phyloP scores from a whole-genome alignment of 768 basidiomycete species.

The Auriscalpium microsporum region DNA sequence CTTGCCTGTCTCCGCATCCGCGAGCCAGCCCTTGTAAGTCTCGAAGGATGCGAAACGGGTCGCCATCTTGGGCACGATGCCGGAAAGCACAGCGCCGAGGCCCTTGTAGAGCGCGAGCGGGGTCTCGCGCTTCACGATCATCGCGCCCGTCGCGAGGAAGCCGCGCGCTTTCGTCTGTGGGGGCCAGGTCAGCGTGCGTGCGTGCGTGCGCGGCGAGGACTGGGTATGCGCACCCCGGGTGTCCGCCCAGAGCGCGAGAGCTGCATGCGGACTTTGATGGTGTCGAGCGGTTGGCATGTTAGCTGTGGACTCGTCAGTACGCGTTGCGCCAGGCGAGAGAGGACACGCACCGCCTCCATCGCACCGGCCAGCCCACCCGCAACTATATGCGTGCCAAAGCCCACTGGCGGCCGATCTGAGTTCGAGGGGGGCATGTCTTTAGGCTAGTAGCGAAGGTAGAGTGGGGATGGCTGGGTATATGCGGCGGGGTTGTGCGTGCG shows the following conservation, averaged over 20 bases:
- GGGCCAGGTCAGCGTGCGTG: not conserved
- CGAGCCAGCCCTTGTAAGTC: slow-evolving; percentile 79
- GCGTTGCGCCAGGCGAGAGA: not conserved
- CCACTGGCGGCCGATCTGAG: slow-evolving; percentile 37
- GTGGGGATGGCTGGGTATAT: too few relatives aligned
- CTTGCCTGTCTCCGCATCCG: slow-evolving; percentile 69
- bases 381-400: slow-evolving; percentile 83
- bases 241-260: slow-evolving; percentile 71
- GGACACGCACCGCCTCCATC: slow-evolving; percentile 72
- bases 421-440: too few relatives aligned
- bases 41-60: slow-evolving; percentile 98
- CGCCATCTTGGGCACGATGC: slow-evolving; percentile 99
- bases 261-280: slow-evolving; percentile 99
- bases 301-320: slow-evolving; percentile 33
- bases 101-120: slow-evolving; percentile 97
- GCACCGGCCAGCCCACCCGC: slow-evolving; percentile 93
- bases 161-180: slow-evolving; percentile 82
- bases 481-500: too few relatives aligned
- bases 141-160: slow-evolving; percentile 82
- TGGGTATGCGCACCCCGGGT: slow-evolving; percentile 63
- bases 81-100: slow-evolving; percentile 90
- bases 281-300: slow-evolving; percentile 89
- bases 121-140: slow-evolving; percentile 86
- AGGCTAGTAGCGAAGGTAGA: too few relatives aligned
- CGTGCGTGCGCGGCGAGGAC: not conserved